Evolutionary conservation across 2,329 filamentous ascomycete species (phyloP).

Genomic region (Fusarium denticulatum): DNA sequence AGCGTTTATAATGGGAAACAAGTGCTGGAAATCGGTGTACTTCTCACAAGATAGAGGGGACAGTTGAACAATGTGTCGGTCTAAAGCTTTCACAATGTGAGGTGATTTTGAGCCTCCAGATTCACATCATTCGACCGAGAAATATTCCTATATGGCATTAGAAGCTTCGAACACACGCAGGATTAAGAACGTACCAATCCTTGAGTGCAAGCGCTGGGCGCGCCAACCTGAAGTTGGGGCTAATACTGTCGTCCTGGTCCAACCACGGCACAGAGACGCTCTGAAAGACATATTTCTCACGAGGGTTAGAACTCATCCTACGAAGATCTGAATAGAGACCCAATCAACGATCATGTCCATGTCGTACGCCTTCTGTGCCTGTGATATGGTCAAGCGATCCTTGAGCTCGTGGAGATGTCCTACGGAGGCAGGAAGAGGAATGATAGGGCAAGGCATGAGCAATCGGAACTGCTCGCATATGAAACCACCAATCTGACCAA

Average conservation of each 20-base stretch:
- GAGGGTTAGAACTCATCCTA: slow-evolving; percentile 75
- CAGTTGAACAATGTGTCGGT: slow-evolving; percentile 1
- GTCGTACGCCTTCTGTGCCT: slow-evolving; percentile 69
- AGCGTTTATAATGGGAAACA: slow-evolving; percentile 80
- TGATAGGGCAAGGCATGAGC: slow-evolving; percentile 78
- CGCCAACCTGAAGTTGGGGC: slow-evolving; percentile 65
- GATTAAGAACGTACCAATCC: slow-evolving; percentile 56
- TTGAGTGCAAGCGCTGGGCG: slow-evolving; percentile 74
- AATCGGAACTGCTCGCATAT: slow-evolving; percentile 83
- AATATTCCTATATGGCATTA: slow-evolving; percentile 53
- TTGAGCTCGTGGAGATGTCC: slow-evolving; percentile 78
- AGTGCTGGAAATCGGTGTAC: slow-evolving; percentile 74
- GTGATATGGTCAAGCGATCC: slow-evolving; percentile 72
- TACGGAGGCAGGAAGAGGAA: slow-evolving; percentile 82
- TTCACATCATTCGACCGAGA: slow-evolving; percentile 73
- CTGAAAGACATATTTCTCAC: slow-evolving; percentile 58
- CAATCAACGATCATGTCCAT: slow-evolving; percentile 75
- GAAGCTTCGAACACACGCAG: neutral
- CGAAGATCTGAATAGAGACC: slow-evolving; percentile 77
- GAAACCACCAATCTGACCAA: slow-evolving; percentile 78
- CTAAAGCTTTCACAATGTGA: slow-evolving; percentile 66
- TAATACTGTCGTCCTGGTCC: slow-evolving; percentile 54
- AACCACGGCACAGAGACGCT: slow-evolving; percentile 61
- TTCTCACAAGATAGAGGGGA: slow-evolving; percentile 67
- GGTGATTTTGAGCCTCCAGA: slow-evolving; percentile 77